Evolutionary conservation across 176 grass and related monocot species (phyloP), one percentile per base, ranked within the genome.

Genomic region (Otatea glauca): DNA sequence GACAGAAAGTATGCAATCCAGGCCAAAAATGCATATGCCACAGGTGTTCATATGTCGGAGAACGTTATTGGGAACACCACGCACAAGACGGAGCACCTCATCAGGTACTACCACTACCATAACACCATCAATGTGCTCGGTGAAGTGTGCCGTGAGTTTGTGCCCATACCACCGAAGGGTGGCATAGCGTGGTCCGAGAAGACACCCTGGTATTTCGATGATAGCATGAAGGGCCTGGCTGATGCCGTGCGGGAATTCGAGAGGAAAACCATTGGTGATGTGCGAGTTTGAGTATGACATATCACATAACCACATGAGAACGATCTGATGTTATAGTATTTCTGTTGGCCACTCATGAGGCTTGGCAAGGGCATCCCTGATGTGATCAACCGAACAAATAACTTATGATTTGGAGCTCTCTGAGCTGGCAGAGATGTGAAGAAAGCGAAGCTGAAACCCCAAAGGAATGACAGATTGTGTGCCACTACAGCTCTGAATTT

Each of bases 61-160:
- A 98, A 98, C 17, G 50, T 95, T 12, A 93, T 95, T 23, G 96
- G 96, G 76, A 95, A 98, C 60, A 95, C 96, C 70, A 98, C 93
- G 1, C 96, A 98, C 89, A 98, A 95, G 77, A 95, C 96, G 0
- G 96, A 98, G 78, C 88, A 91, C 29, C 89, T 98, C 72, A 93
- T 98, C 51, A 83, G 89, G 1, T 98, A 98, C 85, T 98, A 98
- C 80, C 96, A 98, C 74, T 98, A 98, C 85, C 96, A 98, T 81
- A 95, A 95, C 39, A 92, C 96, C 14, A 98, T 98, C 76, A 98
- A 98, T 41, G 91, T 93, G 0, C 79, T 92, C 2, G 83, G 89
- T 6, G 93, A 98, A 68, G 80, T 92, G 11, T 98, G 96, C 80
- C 89, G 76, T 1, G 89, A 93, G 74, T 87, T 98, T 48, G 88